Conservation (phyloP, 805 yeast genomes). For the Torulaspora delbrueckii region DNA sequence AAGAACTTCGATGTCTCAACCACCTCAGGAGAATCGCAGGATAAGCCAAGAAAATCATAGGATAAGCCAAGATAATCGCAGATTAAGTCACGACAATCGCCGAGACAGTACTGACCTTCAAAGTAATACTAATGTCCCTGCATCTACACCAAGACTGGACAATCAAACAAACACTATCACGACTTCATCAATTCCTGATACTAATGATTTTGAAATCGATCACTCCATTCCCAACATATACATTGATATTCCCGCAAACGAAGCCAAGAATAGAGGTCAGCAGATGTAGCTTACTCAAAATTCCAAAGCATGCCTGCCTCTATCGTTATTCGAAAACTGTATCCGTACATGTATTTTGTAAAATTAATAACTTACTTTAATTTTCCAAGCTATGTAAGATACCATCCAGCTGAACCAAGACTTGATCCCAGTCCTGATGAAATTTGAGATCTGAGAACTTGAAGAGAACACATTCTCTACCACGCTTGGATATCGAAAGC, state of each 20-base stretch:
- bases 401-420: constrained; percentile 16
- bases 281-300: background rate
- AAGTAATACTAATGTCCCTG: constrained; percentile 3
- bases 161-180: constrained; percentile 23
- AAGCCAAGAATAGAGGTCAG: constrained; percentile 3
- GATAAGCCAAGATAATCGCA: background rate
- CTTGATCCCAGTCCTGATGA: constrained; percentile 48
- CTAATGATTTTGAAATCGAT: constrained; percentile 20
- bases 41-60: constrained; percentile 1
- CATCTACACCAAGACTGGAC: constrained; percentile 18
- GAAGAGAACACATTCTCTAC: constrained; percentile 40
- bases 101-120: background rate
- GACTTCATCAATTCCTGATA: constrained; percentile 26
- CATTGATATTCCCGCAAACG: constrained; percentile 8
- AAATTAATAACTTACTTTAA: constrained; percentile 4
- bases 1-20: background rate
- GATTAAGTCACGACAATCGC: background rate
- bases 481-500: constrained; percentile 43
- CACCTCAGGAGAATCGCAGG: constrained; percentile 1
- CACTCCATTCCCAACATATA: constrained; percentile 11
- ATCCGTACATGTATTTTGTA: background rate
- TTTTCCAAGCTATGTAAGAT: background rate
- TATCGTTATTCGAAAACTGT: background rate
- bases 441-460: constrained; percentile 63
- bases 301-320: background rate